Base-by-base conservation (phyloP, 2,329 filamentous ascomycete genomes). In the Sporothrix schenckii region DNA sequence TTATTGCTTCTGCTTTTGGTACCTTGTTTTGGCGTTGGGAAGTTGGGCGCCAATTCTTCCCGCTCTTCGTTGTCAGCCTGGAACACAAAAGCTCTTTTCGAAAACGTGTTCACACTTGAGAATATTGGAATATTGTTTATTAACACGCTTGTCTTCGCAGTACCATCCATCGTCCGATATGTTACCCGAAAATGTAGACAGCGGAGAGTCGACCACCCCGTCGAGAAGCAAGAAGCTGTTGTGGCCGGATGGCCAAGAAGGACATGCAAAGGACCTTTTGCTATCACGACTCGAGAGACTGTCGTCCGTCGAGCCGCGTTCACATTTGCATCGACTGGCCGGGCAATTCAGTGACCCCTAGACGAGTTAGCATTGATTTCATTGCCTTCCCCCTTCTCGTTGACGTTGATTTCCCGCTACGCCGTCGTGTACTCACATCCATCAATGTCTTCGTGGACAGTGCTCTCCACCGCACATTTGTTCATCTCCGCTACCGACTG, bases 401-500 rank as follows among this genome's bases (percentile, higher is more conserved):
- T 3, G 21, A 13, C 19, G 14, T 41, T 16, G 4, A 24, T 34
- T 14, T 60, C 56, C 4, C 24, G 39, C 58, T 49, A 27, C 39
- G 11, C 41, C 19, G 13, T 19, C 7, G 34, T 34, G 11, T 47
- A 63, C 58, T 63, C 39, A 66, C 61, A 66, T 66, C 41, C 61
- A n/a, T 34, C 61, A 66, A 66, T 66, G 44, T 34, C 61, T 11
- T 66, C 61, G 24, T 50, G 44, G 7, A 66, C 61, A 6, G 44
- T 66, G 14, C 61, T 66, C 44, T 27, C 61, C 14, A 50, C 24
- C 24, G 74, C 73, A 67, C 74, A 75, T 52, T 69, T 67, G 24
- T 73, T 52, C 34, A 74, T 74, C 71, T 74, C 69, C 53, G 70
- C 65, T 52, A 74, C 71, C 39, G 70, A 53, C 72, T 75, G 73